phyloP scores from a whole-genome alignment of 2,329 filamentous ascomycete species.

The Botryotinia narcissicola region DNA sequence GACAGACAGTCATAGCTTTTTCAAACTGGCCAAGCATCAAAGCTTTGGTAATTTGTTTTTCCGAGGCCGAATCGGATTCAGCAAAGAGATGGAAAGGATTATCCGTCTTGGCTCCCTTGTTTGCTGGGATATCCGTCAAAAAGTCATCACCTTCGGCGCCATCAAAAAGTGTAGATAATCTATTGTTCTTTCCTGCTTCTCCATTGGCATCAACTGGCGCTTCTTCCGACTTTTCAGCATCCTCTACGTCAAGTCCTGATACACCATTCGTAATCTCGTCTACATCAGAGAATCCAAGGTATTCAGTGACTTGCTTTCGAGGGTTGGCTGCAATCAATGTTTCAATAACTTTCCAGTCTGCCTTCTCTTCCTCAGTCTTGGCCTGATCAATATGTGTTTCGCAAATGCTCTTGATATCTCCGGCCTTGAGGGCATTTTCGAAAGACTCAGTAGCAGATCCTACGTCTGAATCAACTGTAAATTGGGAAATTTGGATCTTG shows the following conservation, averaged over 20 bases:
- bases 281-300: constrained; percentile 72
- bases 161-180: constrained; percentile 79
- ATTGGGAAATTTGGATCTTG: constrained; percentile 80
- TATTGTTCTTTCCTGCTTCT: constrained; percentile 53
- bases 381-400: constrained; percentile 73
- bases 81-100: constrained; percentile 90
- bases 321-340: constrained; percentile 82
- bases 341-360: constrained; percentile 93
- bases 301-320: constrained; percentile 81
- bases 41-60: constrained; percentile 82
- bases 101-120: constrained; percentile 88
- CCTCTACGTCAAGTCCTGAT: constrained; percentile 39
- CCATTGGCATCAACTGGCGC: constrained; percentile 50
- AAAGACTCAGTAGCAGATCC: constrained; percentile 84
- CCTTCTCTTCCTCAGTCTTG: constrained; percentile 85
- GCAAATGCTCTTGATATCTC: constrained; percentile 76
- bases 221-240: constrained; percentile 43
- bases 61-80: constrained; percentile 77
- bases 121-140: constrained; percentile 77
- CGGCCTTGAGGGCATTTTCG: constrained; percentile 74
- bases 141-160: constrained; percentile 77
- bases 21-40: constrained; percentile 89
- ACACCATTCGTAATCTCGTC: constrained; percentile 53
- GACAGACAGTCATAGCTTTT: constrained; percentile 81
- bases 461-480: constrained; percentile 82